Evolutionary conservation across 1,284 basidiomycete genomes (phyloP).

Genomic region (Sporisorium exsertum): DNA sequence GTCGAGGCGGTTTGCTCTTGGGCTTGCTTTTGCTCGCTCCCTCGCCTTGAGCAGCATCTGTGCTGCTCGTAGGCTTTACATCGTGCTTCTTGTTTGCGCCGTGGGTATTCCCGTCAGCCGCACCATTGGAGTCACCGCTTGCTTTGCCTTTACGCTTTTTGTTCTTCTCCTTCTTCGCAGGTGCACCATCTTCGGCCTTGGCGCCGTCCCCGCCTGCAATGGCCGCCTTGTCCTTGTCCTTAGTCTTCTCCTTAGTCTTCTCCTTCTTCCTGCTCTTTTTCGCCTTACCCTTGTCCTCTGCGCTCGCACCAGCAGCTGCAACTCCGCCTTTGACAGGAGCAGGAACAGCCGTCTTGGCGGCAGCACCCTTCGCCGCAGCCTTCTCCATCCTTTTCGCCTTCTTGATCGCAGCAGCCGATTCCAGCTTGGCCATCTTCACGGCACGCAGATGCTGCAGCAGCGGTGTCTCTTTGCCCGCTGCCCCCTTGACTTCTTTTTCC

Average conservation of each 20-base stretch:
- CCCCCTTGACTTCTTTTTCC: constrained; percentile 15
- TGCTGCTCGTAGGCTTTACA: not conserved
- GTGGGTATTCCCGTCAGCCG: not conserved
- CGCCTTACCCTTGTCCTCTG: constrained; percentile 9
- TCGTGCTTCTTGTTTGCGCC: constrained; percentile 14
- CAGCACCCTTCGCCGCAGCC: constrained; percentile 11
- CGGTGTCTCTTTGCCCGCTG: constrained; percentile 50
- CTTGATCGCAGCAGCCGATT: constrained; percentile 31
- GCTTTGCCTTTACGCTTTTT: constrained; percentile 20
- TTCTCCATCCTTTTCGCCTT: constrained; percentile 36
- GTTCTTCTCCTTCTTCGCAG: constrained; percentile 8
- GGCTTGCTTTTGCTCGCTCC: constrained; percentile 1
- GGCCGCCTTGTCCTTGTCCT: constrained; percentile 16
- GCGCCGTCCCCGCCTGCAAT: not conserved
- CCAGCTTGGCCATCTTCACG: constrained; percentile 40
- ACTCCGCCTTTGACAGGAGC: constrained; percentile 3
- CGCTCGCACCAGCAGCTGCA: not conserved
- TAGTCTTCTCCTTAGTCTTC: constrained; percentile 12
- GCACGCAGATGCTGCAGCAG: constrained; percentile 57
- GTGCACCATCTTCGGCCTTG: not conserved
- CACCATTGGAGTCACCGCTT: not conserved
- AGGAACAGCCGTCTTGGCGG: not conserved
- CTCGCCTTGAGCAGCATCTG: constrained; percentile 1
- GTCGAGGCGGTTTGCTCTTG: constrained; percentile 4
- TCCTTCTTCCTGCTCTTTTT: constrained; percentile 22